phyloP scores from a whole-genome alignment of 2,329 filamentous ascomycete genomes.

The Corniculantispora saksenae region DNA sequence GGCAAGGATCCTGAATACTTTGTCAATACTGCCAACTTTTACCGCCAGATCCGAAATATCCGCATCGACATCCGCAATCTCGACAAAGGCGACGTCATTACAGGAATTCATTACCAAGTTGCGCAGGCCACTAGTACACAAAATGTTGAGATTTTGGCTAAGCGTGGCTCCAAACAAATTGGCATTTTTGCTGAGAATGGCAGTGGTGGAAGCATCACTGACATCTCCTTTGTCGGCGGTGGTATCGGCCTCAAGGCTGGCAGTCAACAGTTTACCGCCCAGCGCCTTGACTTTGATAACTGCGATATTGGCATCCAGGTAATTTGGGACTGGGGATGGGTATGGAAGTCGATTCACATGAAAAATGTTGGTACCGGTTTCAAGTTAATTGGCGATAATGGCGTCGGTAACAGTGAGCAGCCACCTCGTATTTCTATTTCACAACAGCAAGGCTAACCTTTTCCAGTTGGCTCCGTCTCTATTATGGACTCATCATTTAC shows the following conservation, averaged over 20 bases:
- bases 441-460: neutral
- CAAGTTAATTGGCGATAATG: constrained; percentile 8
- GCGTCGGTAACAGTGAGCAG: constrained; percentile 4
- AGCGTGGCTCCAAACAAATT: constrained; percentile 7
- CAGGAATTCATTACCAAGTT: constrained; percentile 27
- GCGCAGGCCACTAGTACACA: constrained; percentile 29
- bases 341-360: constrained; percentile 30
- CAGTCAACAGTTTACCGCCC: constrained; percentile 68
- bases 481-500: constrained; percentile 24
- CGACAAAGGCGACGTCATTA: neutral
- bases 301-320: constrained; percentile 66
- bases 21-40: constrained; percentile 22
- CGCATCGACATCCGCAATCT: constrained; percentile 3
- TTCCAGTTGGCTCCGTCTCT: constrained; percentile 18
- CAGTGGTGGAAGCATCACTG: constrained; percentile 45
- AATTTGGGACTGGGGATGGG: constrained; percentile 76
- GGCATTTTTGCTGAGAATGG: constrained; percentile 28
- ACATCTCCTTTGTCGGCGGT: constrained; percentile 63
- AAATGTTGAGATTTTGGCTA: constrained; percentile 23
- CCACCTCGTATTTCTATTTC: neutral
- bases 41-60: constrained; percentile 25
- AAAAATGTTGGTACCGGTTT: constrained; percentile 19
- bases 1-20: constrained; percentile 13
- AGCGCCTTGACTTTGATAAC: constrained; percentile 65
- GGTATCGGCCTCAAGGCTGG: constrained; percentile 48